Percentiles rank a stretch among this genome's conserved stretches.
These are phyloP conservation scores for Rhynchospora breviuscula DNA, from an alignment of 176 grass and related monocot species.

Conservation along the genomic window DNA sequence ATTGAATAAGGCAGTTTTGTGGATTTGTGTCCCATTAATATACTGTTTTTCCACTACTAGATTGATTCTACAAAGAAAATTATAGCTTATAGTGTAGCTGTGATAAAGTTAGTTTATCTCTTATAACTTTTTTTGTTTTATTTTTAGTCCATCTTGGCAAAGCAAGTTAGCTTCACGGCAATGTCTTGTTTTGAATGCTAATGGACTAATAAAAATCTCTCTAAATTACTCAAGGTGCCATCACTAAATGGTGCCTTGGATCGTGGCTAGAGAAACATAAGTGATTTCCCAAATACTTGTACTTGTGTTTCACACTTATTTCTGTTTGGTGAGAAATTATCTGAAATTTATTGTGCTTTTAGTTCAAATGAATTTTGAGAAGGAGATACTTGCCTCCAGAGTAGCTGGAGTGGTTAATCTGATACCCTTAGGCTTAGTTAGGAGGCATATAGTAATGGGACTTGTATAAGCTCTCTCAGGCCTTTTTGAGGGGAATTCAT, in stretches of 20 bases:
- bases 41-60: no score
- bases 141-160: slow-evolving; percentile 15
- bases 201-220: neutral
- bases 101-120: no score
- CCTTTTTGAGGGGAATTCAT: slow-evolving; percentile 9
- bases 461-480: slow-evolving; percentile 7
- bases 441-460: slow-evolving; percentile 3
- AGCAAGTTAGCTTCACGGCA: neutral
- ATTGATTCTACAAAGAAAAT: no score
- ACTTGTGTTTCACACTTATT: neutral
- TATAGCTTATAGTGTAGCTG: no score
- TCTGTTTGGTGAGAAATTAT: neutral
- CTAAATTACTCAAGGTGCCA: neutral
- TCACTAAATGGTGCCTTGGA: neutral
- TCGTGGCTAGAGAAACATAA: slow-evolving; percentile 10
- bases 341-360: neutral
- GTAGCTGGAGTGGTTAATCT: neutral
- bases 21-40: neutral
- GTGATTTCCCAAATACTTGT: neutral
- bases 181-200: slow-evolving; percentile 17
- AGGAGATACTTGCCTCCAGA: slow-evolving; percentile 11
- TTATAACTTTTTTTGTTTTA: no score
- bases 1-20: neutral
- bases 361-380: neutral
- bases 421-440: slow-evolving; percentile 13